Conservation (phyloP, 495 filamentous ascomycete genomes). For the Diplogelasinospora grovesii region DNA sequence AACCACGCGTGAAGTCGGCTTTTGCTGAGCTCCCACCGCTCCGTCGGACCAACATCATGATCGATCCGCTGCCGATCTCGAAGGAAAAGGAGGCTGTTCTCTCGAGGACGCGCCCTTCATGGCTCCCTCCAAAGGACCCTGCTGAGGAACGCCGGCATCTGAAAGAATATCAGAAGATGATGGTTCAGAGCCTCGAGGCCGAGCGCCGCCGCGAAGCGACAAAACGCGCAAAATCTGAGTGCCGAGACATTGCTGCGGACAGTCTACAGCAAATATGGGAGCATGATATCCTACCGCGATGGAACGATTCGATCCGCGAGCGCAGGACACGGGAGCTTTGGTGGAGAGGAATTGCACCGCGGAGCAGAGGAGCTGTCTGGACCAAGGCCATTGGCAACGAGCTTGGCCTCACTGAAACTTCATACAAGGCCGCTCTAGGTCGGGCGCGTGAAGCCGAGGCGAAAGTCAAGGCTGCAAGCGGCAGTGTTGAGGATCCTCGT, state of each 20-base stretch:
- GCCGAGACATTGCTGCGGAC: conserved; percentile 53
- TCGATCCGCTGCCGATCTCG: conserved; percentile 89
- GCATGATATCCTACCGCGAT: conserved; percentile 78
- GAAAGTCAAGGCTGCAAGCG: conserved; percentile 37
- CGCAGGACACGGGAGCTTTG: conserved; percentile 79
- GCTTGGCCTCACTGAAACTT: conserved; percentile 65
- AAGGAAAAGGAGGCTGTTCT: conserved; percentile 95
- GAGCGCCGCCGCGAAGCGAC: conserved; percentile 49
- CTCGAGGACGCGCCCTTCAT: conserved; percentile 84
- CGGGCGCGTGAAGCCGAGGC: conserved; percentile 63
- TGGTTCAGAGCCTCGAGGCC: conserved; percentile 70
- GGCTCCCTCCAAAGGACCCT: conserved; percentile 90
- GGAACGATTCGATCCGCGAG: conserved; percentile 67
- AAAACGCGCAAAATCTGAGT: conserved; percentile 40
- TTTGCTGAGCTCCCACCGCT: conserved; percentile 70
- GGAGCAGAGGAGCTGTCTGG: conserved; percentile 81
- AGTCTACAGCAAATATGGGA: conserved; percentile 78
- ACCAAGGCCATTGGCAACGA: conserved; percentile 81
- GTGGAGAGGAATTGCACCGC: conserved; percentile 85
- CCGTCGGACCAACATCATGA: conserved; percentile 84
- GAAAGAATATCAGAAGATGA: conserved; percentile 90
- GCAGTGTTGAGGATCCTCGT: conserved; percentile 39
- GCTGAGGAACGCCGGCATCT: conserved; percentile 89
- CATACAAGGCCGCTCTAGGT: conserved; percentile 71
- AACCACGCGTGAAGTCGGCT: conserved; percentile 49